phyloP scores from a whole-genome alignment of 2,329 filamentous ascomycete genomes.

The Elsinoe arachidis region DNA sequence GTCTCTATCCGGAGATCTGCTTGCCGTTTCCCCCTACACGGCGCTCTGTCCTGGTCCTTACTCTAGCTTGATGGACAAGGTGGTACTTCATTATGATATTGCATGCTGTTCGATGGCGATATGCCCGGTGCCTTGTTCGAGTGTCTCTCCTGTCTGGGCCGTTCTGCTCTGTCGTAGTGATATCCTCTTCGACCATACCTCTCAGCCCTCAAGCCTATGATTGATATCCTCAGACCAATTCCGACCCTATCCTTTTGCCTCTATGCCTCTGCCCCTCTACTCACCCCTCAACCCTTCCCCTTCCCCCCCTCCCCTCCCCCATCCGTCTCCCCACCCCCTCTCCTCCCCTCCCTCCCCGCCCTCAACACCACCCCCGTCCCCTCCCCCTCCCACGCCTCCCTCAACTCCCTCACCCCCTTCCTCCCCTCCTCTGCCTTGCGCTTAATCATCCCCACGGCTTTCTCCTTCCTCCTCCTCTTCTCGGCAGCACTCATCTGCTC shows the following conservation, averaged over 20 bases:
- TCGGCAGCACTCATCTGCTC: slow-evolving; percentile 16
- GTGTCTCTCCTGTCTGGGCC: too few species aligned
- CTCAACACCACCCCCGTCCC: slow-evolving; percentile 30
- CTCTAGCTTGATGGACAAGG: too few species aligned
- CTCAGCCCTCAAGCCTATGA: too few species aligned
- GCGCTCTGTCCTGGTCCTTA: too few species aligned
- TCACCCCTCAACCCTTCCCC: slow-evolving; percentile 24
- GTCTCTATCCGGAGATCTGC: slow-evolving; percentile 17
- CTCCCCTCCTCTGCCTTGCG: slow-evolving; percentile 30
- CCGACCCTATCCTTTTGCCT: neutral
- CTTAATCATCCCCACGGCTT: slow-evolving; percentile 32
- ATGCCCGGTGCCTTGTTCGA: too few species aligned
- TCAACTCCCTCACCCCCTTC: slow-evolving; percentile 31
- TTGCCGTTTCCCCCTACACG: neutral
- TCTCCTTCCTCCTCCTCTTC: slow-evolving; percentile 20
- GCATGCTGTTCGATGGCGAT: too few species aligned
- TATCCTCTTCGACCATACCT: too few species aligned
- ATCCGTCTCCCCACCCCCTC: slow-evolving; percentile 29
- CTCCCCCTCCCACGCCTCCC: slow-evolving; percentile 30
- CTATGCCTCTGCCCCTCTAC: neutral
- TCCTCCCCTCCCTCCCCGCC: slow-evolving; percentile 29
- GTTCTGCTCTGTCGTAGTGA: too few species aligned
- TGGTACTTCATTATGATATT: too few species aligned
- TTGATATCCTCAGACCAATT: too few species aligned
- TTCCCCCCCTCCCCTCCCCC: slow-evolving; percentile 25